Conservation (phyloP, 352 stramenopile genomes). For the Pythium rishiriense region DNA sequence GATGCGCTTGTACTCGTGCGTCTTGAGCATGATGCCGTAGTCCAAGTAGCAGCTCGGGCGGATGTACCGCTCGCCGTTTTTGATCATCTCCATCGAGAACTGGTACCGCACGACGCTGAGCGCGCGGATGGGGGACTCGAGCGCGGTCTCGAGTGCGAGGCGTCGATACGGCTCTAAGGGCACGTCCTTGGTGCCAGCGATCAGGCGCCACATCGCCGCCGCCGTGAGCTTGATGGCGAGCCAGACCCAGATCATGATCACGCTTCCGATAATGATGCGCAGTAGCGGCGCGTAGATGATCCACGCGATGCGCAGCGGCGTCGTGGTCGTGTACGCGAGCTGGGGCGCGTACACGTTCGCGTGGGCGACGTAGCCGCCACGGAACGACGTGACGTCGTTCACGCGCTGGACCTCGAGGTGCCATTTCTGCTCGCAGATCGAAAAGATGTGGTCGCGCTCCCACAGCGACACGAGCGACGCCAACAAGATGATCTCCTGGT, state of each 20-base stretch:
- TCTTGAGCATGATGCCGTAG: slow-evolving; percentile 41
- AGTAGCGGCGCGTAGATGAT: slow-evolving; percentile 33
- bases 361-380: slow-evolving; percentile 5
- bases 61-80: slow-evolving; percentile 32
- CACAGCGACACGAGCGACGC: slow-evolving; percentile 8
- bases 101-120: slow-evolving; percentile 43
- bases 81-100: slow-evolving; percentile 42
- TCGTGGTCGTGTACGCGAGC: slow-evolving; percentile 20
- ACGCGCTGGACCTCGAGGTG: slow-evolving; percentile 17
- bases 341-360: slow-evolving; percentile 30
- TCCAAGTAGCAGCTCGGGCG: slow-evolving; percentile 46
- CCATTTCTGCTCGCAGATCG: slow-evolving; percentile 23
- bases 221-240: slow-evolving; percentile 10
- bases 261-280: slow-evolving; percentile 18
- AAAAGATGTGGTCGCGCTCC: slow-evolving; percentile 14
- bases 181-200: background rate
- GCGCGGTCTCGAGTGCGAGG: slow-evolving; percentile 19
- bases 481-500: slow-evolving; percentile 24
- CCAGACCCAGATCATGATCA: background rate
- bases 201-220: background rate
- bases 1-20: background rate
- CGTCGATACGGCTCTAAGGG: slow-evolving; percentile 16
- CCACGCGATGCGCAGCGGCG: slow-evolving; percentile 23
- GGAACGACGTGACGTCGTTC: slow-evolving; percentile 23
- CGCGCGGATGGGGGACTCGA: slow-evolving; percentile 46